phyloP scores from a whole-genome alignment of 805 yeast genomes.

The Myxozyma monticola region DNA sequence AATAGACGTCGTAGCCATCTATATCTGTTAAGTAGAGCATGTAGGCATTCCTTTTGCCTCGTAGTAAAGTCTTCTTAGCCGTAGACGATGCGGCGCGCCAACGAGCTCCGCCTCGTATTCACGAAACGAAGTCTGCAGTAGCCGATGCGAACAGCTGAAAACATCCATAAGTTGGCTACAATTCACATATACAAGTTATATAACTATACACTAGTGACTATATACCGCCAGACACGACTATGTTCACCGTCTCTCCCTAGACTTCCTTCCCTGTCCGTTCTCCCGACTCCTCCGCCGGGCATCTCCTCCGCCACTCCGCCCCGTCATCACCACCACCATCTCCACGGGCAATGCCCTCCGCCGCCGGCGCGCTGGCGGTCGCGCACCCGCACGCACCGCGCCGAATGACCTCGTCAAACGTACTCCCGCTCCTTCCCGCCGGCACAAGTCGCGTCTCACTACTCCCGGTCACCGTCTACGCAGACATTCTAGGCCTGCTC shows the following conservation, averaged over 20 bases:
- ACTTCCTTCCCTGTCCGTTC: not conserved
- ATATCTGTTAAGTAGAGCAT: too few species aligned
- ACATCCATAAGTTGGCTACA: too few species aligned
- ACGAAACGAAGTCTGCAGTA: too few species aligned
- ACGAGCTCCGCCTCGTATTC: too few species aligned
- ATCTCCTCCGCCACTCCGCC: not conserved
- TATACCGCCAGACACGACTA: too few species aligned
- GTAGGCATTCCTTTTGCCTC: too few species aligned
- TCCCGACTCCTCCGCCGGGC: not conserved
- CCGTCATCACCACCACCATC: not conserved
- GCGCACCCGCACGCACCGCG: constrained; percentile 1
- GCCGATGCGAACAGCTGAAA: too few species aligned
- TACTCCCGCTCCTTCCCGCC: constrained; percentile 18
- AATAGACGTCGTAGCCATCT: too few species aligned
- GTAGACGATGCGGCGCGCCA: too few species aligned
- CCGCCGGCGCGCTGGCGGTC: not conserved
- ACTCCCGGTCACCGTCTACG: constrained; percentile 14
- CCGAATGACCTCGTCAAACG: constrained; percentile 16
- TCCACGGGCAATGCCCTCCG: not conserved
- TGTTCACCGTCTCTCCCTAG: not conserved
- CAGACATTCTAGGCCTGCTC: constrained; percentile 9
- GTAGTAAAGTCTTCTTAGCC: too few species aligned
- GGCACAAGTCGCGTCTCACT: constrained; percentile 1
- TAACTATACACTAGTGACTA: too few species aligned
- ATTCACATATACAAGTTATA: too few species aligned